Evolutionary conservation across 352 stramenopile species (phyloP), one percentile per base, ranked within the genome.

Genomic region (Globisporangium solare): DNA sequence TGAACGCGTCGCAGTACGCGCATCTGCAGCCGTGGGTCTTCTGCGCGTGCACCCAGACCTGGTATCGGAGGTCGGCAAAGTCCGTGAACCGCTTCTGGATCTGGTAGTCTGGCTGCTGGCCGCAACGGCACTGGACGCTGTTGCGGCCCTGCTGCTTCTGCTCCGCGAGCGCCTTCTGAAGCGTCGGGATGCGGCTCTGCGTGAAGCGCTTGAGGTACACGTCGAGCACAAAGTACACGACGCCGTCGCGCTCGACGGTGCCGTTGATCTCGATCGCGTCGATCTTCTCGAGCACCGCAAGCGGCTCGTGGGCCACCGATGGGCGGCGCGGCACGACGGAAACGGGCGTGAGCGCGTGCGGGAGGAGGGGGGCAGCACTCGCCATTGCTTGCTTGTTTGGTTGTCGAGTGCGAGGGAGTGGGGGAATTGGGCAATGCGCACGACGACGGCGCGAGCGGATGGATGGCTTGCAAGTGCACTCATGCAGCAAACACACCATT

Each of bases 141-240:
- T 10, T 35, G 27, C 7, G 37, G 27, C 5, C 17, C 32, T 54
- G 52, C 22, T 47, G 43, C 22, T 18, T 7, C 12, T 37, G 39
- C 7, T 35, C 17, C 1, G 21, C n/a, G 20, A 20, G 15, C 18
- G 15, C 59, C 37, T 51, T 67, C 67, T 80, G 74, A 60, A 76
- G 74, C 17, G 71, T 81, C 40, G 74, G 79, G 51, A 89, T 84
- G 48, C 76, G 76, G n/a, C 64, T 83, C 27, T 35, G 27, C 56
- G 76, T 71, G 37, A 58, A 61, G 53, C 74, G 71, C 61, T 88
- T 55, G 5, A 88, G 61, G 66, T 70, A 89, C n/a, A 89, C 67
- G 42, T 89, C 70, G 46, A 76, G 62, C n/a, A 69, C 63, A 54
- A 71, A 76, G 58, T 70, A 73, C 31, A 57, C 48, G 20, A 60